These are phyloP conservation scores for Rhodosorus marinus DNA, from an alignment of 23 red algal species.

Conservation along the genomic window DNA sequence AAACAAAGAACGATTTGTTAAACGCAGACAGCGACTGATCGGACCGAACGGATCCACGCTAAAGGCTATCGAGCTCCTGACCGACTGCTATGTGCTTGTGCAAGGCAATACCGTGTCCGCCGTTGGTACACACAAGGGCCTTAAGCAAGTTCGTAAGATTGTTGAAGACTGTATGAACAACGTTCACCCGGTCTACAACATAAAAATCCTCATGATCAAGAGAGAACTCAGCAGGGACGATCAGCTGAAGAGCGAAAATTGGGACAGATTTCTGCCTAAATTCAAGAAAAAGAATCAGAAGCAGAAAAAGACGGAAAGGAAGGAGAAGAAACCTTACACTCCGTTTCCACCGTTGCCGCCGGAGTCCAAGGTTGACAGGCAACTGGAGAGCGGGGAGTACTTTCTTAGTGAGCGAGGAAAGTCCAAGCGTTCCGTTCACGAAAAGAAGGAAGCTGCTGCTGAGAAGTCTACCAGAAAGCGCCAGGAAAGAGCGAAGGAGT, in stretches of 20 bases:
- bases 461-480: not conserved
- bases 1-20: constrained; percentile 90
- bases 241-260: constrained; percentile 48
- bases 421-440: constrained; percentile 1
- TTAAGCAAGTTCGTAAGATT: constrained; percentile 78
- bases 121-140: constrained; percentile 63
- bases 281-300: constrained; percentile 85
- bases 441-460: not conserved
- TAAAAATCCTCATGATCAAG: constrained; percentile 98
- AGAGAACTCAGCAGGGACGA: constrained; percentile 86
- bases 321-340: constrained; percentile 15
- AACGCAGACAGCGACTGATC: constrained; percentile 72
- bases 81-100: constrained; percentile 89
- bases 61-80: constrained; percentile 94
- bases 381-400: constrained; percentile 91
- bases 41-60: constrained; percentile 84
- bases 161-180: constrained; percentile 91
- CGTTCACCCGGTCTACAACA: constrained; percentile 89
- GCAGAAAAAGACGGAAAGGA: constrained; percentile 16
- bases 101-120: constrained; percentile 90
- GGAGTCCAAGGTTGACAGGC: constrained; percentile 62
- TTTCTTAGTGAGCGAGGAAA: constrained; percentile 44
- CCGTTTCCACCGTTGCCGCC: constrained; percentile 70
- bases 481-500: too few relatives aligned
- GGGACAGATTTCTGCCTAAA: constrained; percentile 93